Evolutionary conservation across 768 basidiomycete genomes (phyloP).

Genomic region (Xerocomellus amylosporus): DNA sequence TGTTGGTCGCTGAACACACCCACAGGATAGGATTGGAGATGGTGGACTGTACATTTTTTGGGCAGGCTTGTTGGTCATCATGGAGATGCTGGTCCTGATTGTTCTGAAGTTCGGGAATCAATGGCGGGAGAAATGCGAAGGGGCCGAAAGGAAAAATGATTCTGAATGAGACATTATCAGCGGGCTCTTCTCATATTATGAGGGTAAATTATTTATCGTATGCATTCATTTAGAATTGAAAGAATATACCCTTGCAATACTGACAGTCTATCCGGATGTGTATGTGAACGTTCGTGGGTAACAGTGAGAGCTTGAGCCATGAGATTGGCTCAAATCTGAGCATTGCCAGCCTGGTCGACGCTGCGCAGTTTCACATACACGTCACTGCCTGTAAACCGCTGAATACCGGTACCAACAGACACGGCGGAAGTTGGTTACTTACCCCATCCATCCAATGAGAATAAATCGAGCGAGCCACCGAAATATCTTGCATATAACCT

Average conservation of each 20-base stretch:
- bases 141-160: slow-evolving; percentile 33
- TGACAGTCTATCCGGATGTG: neutral
- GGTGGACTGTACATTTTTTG: slow-evolving; percentile 38
- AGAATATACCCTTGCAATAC: neutral
- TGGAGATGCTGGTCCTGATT: slow-evolving; percentile 52
- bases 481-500: slow-evolving; percentile 79
- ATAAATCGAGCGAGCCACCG: slow-evolving; percentile 78
- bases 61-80: slow-evolving; percentile 51
- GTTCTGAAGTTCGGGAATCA: slow-evolving; percentile 54
- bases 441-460: slow-evolving; percentile 85
- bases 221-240: neutral
- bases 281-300: neutral
- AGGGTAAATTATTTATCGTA: slow-evolving; percentile 5
- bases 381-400: slow-evolving; percentile 40
- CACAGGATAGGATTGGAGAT: slow-evolving; percentile 26
- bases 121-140: slow-evolving; percentile 57
- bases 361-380: slow-evolving; percentile 54
- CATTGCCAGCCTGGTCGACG: slow-evolving; percentile 50
- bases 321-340: slow-evolving; percentile 38
- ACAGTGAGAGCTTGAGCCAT: neutral
- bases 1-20: neutral
- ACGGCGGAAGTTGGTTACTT: slow-evolving; percentile 20
- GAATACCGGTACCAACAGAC: neutral
- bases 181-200: neutral
- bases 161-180: neutral